Percentiles rank a stretch among this genome's conserved stretches.
Conservation (phyloP, 1,284 basidiomycete genomes). For the Athelia psychrophila region DNA sequence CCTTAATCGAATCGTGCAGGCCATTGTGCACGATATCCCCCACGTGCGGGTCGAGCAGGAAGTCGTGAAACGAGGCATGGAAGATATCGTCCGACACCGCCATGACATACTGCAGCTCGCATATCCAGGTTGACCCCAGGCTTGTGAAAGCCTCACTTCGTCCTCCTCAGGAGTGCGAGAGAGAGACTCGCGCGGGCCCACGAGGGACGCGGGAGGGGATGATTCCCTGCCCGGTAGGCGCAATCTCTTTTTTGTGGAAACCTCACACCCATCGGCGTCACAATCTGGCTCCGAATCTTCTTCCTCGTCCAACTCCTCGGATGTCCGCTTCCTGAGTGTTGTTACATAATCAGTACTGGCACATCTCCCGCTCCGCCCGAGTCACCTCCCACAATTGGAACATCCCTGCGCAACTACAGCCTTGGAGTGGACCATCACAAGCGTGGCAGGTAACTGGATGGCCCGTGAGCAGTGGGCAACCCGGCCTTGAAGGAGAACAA, state of each 20-base stretch:
- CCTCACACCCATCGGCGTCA: background rate
- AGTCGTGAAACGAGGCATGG: too few relatives aligned
- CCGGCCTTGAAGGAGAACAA: slow-evolving; percentile 82
- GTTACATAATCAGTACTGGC: too few relatives aligned
- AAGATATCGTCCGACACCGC: too few relatives aligned
- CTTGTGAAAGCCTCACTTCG: background rate
- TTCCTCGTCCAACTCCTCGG: slow-evolving; percentile 18
- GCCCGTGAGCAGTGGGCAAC: slow-evolving; percentile 91
- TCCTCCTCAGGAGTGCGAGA: background rate
- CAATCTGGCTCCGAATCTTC: background rate
- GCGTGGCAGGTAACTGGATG: too few relatives aligned
- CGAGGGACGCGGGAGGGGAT: background rate
- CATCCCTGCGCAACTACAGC: too few relatives aligned
- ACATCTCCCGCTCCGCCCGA: too few relatives aligned
- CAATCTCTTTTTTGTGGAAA: background rate
- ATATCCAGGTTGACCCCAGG: background rate
- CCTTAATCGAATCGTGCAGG: too few relatives aligned
- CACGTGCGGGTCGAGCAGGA: too few relatives aligned
- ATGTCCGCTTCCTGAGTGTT: slow-evolving; percentile 17
- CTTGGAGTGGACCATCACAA: too few relatives aligned
- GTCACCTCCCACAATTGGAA: too few relatives aligned
- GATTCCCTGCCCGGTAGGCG: background rate
- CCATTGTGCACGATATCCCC: too few relatives aligned
- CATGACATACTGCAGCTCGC: too few relatives aligned
- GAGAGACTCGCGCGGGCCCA: background rate